These are phyloP conservation scores for Cajanus cajan DNA, from an alignment of 306 rosid genomes.

Conservation along the genomic window DNA sequence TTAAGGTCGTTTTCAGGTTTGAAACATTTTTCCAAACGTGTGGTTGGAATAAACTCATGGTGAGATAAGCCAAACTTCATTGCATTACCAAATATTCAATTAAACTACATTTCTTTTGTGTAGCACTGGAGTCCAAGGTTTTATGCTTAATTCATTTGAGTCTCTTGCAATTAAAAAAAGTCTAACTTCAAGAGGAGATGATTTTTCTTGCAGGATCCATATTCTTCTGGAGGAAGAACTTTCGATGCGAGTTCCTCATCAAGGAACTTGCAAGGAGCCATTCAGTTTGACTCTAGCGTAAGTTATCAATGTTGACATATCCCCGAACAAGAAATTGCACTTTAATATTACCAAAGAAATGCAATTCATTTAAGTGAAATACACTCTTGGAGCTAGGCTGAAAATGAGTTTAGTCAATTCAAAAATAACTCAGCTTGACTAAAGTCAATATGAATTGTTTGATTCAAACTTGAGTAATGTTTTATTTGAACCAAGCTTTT, in stretches of 20 bases:
- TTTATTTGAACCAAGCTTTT: neutral
- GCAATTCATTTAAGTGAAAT: neutral
- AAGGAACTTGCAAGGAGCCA: conserved; percentile 33
- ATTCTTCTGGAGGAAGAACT: conserved; percentile 36
- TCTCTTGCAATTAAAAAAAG: neutral
- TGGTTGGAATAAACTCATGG: neutral
- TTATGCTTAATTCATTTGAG: conserved; percentile 7
- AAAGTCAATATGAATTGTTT: neutral
- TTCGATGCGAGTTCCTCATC: conserved; percentile 34
- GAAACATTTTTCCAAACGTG: neutral
- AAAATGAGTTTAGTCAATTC: neutral
- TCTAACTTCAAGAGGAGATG: conserved; percentile 1
- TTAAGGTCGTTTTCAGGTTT: neutral
- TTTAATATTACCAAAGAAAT: neutral
- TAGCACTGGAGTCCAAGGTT: neutral
- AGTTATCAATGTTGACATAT: conserved; percentile 32
- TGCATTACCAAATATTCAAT: neutral
- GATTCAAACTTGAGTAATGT: neutral
- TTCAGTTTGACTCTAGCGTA: conserved; percentile 33
- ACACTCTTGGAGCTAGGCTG: neutral
- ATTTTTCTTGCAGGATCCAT: conserved; percentile 62
- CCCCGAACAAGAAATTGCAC: neutral
- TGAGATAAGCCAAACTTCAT: neutral
- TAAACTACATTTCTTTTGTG: neutral
- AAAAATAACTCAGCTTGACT: neutral